Evolutionary conservation across 306 rosid genomes (phyloP).

Genomic region (Casuarina equisetifolia): DNA sequence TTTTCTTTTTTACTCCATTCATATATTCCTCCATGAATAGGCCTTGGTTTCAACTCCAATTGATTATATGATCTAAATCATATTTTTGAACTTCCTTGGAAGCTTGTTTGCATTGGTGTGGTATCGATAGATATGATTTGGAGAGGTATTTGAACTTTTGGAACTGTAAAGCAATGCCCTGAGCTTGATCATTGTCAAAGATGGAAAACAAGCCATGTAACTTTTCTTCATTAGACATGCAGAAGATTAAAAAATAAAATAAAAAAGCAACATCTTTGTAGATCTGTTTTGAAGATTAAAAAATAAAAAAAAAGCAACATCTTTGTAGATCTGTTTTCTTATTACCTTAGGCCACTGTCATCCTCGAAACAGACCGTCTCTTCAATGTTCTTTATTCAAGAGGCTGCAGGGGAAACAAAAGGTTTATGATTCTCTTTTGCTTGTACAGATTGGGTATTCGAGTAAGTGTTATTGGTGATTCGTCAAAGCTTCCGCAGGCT

Average conservation of each 20-base stretch:
- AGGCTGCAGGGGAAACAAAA: not conserved
- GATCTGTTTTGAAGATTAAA: too few relatives aligned
- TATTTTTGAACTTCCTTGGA: not conserved
- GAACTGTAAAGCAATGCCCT: not conserved
- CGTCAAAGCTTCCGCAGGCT: conserved; percentile 47
- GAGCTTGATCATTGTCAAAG: not conserved
- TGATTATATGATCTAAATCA: not conserved
- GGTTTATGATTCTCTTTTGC: not conserved
- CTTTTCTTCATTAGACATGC: not conserved
- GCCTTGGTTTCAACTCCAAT: not conserved
- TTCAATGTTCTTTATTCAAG: not conserved
- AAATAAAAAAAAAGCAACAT: too few relatives aligned
- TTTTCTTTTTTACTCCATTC: not conserved
- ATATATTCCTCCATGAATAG: not conserved
- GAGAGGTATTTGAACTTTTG: not conserved
- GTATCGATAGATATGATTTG: not conserved
- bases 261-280: too few relatives aligned
- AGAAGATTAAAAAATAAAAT: too few relatives aligned
- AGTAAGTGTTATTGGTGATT: conserved; percentile 71
- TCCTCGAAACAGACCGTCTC: too few relatives aligned
- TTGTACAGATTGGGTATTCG: conserved; percentile 51
- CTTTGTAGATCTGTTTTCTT: too few relatives aligned
- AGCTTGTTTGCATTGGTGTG: not conserved
- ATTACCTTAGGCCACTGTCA: too few relatives aligned
- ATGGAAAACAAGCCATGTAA: too few relatives aligned